phyloP scores from a whole-genome alignment of 2,329 filamentous ascomycete genomes.

The Epichloe hybrida region DNA sequence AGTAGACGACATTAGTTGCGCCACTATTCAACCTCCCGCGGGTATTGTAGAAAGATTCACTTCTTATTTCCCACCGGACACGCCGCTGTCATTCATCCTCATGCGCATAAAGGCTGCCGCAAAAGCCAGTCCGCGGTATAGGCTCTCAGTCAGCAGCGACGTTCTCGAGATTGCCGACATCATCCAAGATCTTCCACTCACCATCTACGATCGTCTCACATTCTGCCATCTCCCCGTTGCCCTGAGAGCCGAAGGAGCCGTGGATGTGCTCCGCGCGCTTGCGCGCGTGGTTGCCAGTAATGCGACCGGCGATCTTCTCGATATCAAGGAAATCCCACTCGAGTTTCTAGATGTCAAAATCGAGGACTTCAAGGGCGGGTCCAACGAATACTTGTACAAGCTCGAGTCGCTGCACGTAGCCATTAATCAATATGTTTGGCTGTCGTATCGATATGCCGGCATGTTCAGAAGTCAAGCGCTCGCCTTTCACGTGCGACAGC shows the following conservation, averaged over 20 bases:
- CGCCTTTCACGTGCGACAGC: constrained; percentile 63
- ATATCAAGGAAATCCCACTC: constrained; percentile 57
- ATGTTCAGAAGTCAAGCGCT: constrained; percentile 64
- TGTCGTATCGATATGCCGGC: constrained; percentile 77
- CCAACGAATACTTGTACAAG: constrained; percentile 45
- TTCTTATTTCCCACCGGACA: constrained; percentile 65
- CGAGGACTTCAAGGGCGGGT: constrained; percentile 20
- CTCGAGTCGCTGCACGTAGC: constrained; percentile 72
- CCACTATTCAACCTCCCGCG: constrained; percentile 62
- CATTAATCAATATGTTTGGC: constrained; percentile 80
- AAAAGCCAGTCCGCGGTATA: constrained; percentile 50
- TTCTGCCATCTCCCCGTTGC: constrained; percentile 60
- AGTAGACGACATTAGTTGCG: constrained; percentile 51
- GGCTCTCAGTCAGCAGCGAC: constrained; percentile 45
- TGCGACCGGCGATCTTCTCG: constrained; percentile 52
- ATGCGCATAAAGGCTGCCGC: constrained; percentile 59
- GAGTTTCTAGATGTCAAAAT: constrained; percentile 57
- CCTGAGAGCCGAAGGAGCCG: constrained; percentile 34
- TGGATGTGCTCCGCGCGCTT: constrained; percentile 44
- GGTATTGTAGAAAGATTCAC: constrained; percentile 62
- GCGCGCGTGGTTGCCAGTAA: constrained; percentile 58
- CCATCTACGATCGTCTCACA: constrained; percentile 58
- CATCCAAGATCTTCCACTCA: constrained; percentile 60
- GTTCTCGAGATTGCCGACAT: constrained; percentile 55
- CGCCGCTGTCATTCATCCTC: constrained; percentile 74